These are phyloP conservation scores for Bassia scoparia DNA, from an alignment of 148 eudicot species.

Conservation along the genomic window DNA sequence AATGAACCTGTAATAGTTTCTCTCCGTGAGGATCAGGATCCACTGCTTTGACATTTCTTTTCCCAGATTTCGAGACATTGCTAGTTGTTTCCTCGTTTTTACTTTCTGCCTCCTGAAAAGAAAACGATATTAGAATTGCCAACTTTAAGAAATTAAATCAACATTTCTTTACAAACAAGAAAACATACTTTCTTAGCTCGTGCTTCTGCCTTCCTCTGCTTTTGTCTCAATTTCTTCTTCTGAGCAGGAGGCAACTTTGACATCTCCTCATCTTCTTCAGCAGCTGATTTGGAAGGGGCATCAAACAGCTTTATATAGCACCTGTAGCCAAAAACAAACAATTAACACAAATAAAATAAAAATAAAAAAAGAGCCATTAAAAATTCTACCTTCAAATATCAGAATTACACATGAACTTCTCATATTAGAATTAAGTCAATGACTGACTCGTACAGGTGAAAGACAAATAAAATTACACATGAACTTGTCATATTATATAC, in stretches of 20 bases:
- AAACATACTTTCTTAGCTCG: constrained; percentile 80
- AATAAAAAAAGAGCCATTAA: no score
- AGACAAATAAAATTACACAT: background rate
- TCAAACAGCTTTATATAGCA: constrained; percentile 86
- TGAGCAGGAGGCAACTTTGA: constrained; percentile 79
- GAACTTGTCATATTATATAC: background rate
- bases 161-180: background rate
- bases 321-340: constrained; percentile 44
- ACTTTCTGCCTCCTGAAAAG: constrained; percentile 82
- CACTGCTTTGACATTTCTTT: constrained; percentile 69
- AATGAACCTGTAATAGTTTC: constrained; percentile 72
- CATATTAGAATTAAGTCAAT: no score
- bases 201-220: constrained; percentile 95
- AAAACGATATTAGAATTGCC: constrained; percentile 18
- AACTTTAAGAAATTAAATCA: constrained; percentile 11
- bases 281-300: constrained; percentile 78
- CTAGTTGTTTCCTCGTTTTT: constrained; percentile 74
- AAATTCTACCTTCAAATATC: background rate
- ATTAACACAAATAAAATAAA: background rate
- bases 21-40: constrained; percentile 95
- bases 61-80: constrained; percentile 71
- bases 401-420: background rate
- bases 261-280: constrained; percentile 92
- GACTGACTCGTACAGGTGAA: no score
- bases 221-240: constrained; percentile 94